Evolutionary conservation across 1,284 basidiomycete species (phyloP).

Genomic region (Kwoniella shivajii): DNA sequence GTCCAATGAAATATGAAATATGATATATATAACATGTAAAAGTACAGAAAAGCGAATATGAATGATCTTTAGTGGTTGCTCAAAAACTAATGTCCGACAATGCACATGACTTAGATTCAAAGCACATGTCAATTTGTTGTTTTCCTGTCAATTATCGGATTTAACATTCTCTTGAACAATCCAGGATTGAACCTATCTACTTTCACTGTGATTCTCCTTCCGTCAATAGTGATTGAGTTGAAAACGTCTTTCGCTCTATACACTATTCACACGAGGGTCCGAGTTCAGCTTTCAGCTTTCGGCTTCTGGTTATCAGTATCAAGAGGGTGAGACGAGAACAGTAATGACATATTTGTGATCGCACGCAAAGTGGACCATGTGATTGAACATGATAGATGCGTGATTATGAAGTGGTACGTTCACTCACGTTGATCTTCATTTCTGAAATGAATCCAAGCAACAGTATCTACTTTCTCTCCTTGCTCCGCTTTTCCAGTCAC

Average conservation of each 20-base stretch:
- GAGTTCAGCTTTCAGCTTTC: too few relatives aligned
- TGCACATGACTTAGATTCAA: too few relatives aligned
- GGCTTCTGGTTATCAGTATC: too few relatives aligned
- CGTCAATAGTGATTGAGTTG: slow-evolving; percentile 16
- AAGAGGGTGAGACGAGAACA: too few relatives aligned
- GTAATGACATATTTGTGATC: neutral
- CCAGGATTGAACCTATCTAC: slow-evolving; percentile 20
- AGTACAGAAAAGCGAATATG: too few relatives aligned
- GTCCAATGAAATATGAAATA: too few relatives aligned
- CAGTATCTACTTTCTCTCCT: slow-evolving; percentile 2
- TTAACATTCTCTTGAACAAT: slow-evolving; percentile 8
- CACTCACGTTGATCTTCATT: slow-evolving; percentile 17
- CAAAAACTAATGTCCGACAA: too few relatives aligned
- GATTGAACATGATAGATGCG: neutral
- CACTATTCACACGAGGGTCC: too few relatives aligned
- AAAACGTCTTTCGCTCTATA: slow-evolving; percentile 18
- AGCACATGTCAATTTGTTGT: too few relatives aligned
- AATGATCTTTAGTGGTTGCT: too few relatives aligned
- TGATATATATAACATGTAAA: too few relatives aligned
- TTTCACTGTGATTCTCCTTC: slow-evolving; percentile 1
- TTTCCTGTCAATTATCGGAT: too few relatives aligned
- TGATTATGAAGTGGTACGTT: neutral
- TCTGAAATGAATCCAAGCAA: slow-evolving; percentile 25
- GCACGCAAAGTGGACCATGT: neutral
- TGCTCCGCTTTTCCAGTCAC: neutral